Conservation (phyloP, 2,329 filamentous ascomycete species). For the Fusarium papillatum region DNA sequence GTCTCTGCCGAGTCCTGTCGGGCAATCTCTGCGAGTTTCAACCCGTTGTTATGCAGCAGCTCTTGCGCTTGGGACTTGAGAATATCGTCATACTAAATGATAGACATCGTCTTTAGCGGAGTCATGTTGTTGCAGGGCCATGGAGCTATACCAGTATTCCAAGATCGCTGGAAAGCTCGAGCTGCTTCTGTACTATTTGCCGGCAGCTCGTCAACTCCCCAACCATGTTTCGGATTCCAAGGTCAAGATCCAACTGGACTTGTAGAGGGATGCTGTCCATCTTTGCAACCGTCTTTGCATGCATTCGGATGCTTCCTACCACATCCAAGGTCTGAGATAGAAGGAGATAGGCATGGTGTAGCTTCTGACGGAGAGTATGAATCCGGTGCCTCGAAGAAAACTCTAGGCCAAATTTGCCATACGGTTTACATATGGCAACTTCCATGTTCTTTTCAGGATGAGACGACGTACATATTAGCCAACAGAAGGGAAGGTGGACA, state of each 20-base stretch:
- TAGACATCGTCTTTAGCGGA: background rate
- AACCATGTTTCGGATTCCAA: too few relatives aligned
- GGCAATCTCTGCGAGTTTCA: background rate
- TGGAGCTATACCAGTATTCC: background rate
- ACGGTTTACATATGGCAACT: background rate
- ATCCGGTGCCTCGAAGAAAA: background rate
- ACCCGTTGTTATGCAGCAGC: background rate
- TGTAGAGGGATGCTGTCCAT: too few relatives aligned
- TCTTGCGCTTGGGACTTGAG: background rate
- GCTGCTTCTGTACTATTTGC: too few relatives aligned
- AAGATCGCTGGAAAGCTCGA: too few relatives aligned
- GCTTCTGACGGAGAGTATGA: background rate
- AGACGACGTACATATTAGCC: background rate
- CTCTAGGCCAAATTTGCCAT: background rate
- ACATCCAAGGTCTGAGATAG: background rate
- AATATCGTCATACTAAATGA: background rate
- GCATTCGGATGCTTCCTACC: background rate
- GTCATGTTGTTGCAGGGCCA: background rate
- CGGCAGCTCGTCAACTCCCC: too few relatives aligned
- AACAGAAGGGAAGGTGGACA: background rate
- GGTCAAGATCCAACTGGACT: too few relatives aligned
- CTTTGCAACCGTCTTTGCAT: background rate
- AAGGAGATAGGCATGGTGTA: background rate
- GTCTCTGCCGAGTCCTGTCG: background rate
- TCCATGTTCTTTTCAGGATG: background rate